Evolutionary conservation across 2,329 filamentous ascomycete genomes (phyloP).

Genomic region (Pseudogymnoascus sp.): DNA sequence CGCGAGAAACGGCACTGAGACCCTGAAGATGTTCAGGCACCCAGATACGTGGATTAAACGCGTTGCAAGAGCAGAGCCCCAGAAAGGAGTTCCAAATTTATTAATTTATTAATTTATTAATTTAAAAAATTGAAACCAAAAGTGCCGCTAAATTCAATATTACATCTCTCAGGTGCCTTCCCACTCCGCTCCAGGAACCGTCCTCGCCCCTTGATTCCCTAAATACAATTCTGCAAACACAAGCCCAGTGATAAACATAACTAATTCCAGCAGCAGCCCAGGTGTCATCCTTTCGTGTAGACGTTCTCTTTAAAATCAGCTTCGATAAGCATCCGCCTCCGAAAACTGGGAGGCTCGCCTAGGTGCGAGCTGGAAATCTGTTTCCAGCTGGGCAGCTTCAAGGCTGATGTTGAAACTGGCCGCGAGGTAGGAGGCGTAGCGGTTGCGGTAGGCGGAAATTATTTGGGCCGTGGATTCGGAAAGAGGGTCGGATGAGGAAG

Average conservation of each 20-base stretch:
- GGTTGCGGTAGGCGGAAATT: background rate
- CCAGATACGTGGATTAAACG: background rate
- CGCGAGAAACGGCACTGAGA: background rate
- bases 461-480: background rate
- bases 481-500: background rate
- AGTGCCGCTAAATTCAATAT: background rate
- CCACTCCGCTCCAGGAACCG: background rate
- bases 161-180: background rate
- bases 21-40: background rate
- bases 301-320: background rate
- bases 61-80: background rate
- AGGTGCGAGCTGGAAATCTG: background rate
- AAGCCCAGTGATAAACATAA: background rate
- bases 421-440: background rate
- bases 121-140: background rate
- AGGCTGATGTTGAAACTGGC: background rate
- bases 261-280: background rate
- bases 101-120: too few species aligned
- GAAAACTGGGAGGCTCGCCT: background rate
- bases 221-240: background rate
- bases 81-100: background rate
- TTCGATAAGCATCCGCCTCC: background rate
- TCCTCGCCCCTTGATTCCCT: background rate
- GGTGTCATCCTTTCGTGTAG: background rate
- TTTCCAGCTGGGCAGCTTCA: background rate